Evolutionary conservation across 2,329 filamentous ascomycete genomes (phyloP).

Genomic region (Paracamarosporium sp.): DNA sequence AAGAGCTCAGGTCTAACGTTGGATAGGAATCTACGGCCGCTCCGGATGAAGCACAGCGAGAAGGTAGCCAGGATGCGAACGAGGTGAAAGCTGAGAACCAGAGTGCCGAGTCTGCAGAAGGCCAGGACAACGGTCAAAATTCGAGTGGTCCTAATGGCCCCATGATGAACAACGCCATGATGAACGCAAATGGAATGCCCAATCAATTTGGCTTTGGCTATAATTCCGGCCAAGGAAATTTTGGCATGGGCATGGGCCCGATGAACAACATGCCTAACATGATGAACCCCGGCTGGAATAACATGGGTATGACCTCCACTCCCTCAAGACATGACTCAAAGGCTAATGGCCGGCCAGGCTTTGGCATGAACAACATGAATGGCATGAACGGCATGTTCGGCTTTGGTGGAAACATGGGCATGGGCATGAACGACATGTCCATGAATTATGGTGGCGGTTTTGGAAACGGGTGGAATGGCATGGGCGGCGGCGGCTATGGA

Average conservation of each 20-base stretch:
- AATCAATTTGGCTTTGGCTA: slow-evolving; percentile 51
- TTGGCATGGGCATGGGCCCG: slow-evolving; percentile 55
- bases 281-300: slow-evolving; percentile 69
- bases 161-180: slow-evolving; percentile 30
- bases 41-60: slow-evolving; percentile 21
- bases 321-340: slow-evolving; percentile 11
- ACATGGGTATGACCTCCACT: slow-evolving; percentile 73
- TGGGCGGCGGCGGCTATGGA: slow-evolving; percentile 74
- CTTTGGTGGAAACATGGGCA: slow-evolving; percentile 72
- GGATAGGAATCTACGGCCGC: slow-evolving; percentile 9
- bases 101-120: slow-evolving; percentile 15
- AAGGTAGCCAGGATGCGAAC: slow-evolving; percentile 23
- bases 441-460: slow-evolving; percentile 69
- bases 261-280: slow-evolving; percentile 49
- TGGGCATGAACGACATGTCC: slow-evolving; percentile 80
- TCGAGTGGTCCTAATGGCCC: slow-evolving; percentile 22
- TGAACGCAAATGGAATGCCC: slow-evolving; percentile 32
- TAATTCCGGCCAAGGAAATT: slow-evolving; percentile 52
- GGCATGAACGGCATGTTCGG: slow-evolving; percentile 85
- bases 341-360: slow-evolving; percentile 31
- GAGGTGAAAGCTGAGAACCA: slow-evolving; percentile 24
- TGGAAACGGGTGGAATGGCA: slow-evolving; percentile 72
- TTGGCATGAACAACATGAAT: slow-evolving; percentile 70
- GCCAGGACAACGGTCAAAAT: slow-evolving; percentile 12
- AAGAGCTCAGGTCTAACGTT: slow-evolving; percentile 19